phyloP scores from a whole-genome alignment of 306 rosid species.

The Delonix regia region DNA sequence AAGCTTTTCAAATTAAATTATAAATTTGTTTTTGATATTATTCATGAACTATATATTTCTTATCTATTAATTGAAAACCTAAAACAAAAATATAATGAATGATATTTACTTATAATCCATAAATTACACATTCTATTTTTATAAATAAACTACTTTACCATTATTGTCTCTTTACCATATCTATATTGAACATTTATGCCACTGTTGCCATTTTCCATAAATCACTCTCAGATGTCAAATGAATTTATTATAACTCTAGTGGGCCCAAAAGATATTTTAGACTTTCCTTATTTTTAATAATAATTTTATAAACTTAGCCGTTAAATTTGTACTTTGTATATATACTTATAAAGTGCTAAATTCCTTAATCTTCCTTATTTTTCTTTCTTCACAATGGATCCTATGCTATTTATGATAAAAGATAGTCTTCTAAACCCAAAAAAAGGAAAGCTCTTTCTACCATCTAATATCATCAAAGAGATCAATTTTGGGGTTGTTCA shows the following conservation, averaged over 20 bases:
- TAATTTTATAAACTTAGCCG: background rate
- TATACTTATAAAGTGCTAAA: background rate
- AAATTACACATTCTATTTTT: background rate
- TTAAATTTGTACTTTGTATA: background rate
- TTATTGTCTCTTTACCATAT: background rate
- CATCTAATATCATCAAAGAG: conserved; percentile 35
- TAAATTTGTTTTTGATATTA: no score
- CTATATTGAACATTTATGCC: background rate
- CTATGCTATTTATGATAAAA: background rate
- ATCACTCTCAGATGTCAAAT: no score
- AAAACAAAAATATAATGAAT: no score
- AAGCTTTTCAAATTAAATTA: no score
- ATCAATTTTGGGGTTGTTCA: background rate
- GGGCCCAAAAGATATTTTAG: no score
- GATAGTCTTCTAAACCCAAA: conserved; percentile 32
- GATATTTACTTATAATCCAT: no score
- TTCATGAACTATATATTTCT: no score
- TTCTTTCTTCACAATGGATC: background rate
- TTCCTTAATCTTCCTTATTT: background rate
- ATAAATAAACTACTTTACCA: background rate
- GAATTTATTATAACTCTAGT: no score
- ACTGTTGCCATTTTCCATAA: background rate
- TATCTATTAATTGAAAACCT: no score
- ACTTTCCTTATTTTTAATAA: background rate
- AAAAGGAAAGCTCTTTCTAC: conserved; percentile 33